Percentiles rank a stretch among this genome's conserved stretches.
Conservation (phyloP, 2,329 filamentous ascomycete species). For the Penicillium sp. region DNA sequence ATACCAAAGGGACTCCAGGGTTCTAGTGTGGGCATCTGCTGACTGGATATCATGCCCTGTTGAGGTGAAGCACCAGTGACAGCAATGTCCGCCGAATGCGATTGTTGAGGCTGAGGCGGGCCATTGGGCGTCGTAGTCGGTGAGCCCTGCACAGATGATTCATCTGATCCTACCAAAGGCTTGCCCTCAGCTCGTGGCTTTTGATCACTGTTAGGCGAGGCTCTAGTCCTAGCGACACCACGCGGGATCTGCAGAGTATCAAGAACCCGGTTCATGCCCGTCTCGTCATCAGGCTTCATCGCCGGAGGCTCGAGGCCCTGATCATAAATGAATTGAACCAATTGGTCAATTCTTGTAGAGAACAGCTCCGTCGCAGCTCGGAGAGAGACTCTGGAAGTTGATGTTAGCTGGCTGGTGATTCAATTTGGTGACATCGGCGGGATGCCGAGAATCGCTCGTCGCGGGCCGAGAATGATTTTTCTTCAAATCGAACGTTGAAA, state of each 20-base stretch:
- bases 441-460: slow-evolving; percentile 1
- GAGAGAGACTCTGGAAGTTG: slow-evolving; percentile 35
- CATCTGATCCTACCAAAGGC: neutral
- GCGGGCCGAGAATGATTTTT: neutral
- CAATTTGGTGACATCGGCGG: neutral
- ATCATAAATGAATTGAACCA: slow-evolving; percentile 46
- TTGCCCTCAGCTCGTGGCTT: neutral
- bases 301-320: slow-evolving; percentile 42
- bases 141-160: slow-evolving; percentile 20
- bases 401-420: slow-evolving; percentile 3
- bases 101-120: slow-evolving; percentile 4
- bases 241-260: slow-evolving; percentile 41
- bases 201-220: neutral
- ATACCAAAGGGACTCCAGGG: slow-evolving; percentile 28
- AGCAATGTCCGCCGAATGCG: slow-evolving; percentile 4
- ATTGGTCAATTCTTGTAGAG: slow-evolving; percentile 41
- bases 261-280: slow-evolving; percentile 41
- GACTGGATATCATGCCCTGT: slow-evolving; percentile 16
- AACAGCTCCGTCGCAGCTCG: slow-evolving; percentile 41
- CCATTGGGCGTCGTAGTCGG: slow-evolving; percentile 13
- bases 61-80: slow-evolving; percentile 13
- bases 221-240: slow-evolving; percentile 19
- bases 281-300: slow-evolving; percentile 44
- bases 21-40: slow-evolving; percentile 17
- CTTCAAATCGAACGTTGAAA: neutral